These are phyloP conservation scores for Cladorrhinum sp. DNA, from an alignment of 2,329 filamentous ascomycete species.

Conservation along the genomic window DNA sequence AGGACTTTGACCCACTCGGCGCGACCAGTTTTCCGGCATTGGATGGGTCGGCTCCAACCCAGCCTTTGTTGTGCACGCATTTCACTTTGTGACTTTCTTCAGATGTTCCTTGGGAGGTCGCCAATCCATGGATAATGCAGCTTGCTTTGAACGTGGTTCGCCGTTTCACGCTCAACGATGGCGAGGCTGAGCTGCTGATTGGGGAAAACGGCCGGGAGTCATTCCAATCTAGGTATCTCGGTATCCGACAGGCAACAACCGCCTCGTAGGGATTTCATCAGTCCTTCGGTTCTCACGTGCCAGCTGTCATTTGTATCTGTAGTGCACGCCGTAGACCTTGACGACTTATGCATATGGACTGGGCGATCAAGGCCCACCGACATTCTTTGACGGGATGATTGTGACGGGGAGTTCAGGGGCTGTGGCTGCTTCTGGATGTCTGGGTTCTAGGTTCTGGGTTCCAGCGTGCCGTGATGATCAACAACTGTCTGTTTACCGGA, in stretches of 20 bases:
- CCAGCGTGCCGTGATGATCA: not conserved
- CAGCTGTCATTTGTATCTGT: not conserved
- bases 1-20: conserved; percentile 24
- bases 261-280: not conserved
- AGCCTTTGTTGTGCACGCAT: not conserved
- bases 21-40: not conserved
- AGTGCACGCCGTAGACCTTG: not conserved
- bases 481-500: not conserved
- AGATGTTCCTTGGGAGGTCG: conserved; percentile 10
- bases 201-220: not conserved
- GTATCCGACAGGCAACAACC: too few species aligned
- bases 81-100: not conserved
- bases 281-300: not conserved
- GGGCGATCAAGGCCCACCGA: not conserved
- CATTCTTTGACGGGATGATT: not conserved
- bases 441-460: not conserved
- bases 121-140: conserved; percentile 14
- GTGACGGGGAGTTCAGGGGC: not conserved
- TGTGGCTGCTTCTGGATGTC: not conserved
- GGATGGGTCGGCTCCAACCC: not conserved
- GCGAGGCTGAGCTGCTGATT: conserved; percentile 10
- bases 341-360: not conserved
- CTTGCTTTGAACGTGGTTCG: conserved; percentile 4
- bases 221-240: not conserved
- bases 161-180: conserved; percentile 5